These are phyloP conservation scores for Paecilomyces niveus DNA, from an alignment of 2,329 filamentous ascomycete genomes.

Conservation along the genomic window DNA sequence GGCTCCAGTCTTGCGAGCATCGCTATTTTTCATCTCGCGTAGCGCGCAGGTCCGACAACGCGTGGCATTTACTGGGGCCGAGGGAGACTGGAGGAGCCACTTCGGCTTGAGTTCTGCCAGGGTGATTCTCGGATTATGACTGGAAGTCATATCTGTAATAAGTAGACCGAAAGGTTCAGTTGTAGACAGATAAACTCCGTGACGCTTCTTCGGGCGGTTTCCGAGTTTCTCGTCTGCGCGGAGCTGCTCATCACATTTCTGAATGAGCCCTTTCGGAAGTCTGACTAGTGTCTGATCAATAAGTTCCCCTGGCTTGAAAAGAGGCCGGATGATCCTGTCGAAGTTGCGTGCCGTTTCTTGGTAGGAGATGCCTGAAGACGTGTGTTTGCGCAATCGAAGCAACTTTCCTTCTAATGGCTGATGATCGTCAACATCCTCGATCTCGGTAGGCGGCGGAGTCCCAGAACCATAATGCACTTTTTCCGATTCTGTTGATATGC, in stretches of 20 bases:
- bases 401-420: conserved; percentile 39
- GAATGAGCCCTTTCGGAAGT: conserved; percentile 38
- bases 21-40: conserved; percentile 41
- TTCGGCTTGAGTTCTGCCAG: conserved; percentile 77
- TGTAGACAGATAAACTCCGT: conserved; percentile 45
- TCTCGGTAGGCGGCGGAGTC: conserved; percentile 11
- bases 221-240: conserved; percentile 38
- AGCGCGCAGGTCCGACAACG: conserved; percentile 71
- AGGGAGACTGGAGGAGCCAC: conserved; percentile 71
- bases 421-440: conserved; percentile 13
- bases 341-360: conserved; percentile 36
- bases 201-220: conserved; percentile 42
- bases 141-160: conserved; percentile 64
- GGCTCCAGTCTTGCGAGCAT: conserved; percentile 21
- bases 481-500: conserved; percentile 16
- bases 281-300: conserved; percentile 50
- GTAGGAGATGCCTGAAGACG: conserved; percentile 46
- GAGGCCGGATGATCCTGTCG: conserved; percentile 40
- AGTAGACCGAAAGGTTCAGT: conserved; percentile 59
- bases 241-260: conserved; percentile 49
- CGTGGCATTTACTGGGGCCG: conserved; percentile 55
- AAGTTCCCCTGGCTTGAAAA: conserved; percentile 50
- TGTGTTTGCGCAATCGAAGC: conserved; percentile 56
- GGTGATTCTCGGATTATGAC: conserved; percentile 21
- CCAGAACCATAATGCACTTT: conserved; percentile 12